A percentile compares a stretch with the other conserved stretches of the same genome.
Evolutionary conservation across 2,329 filamentous ascomycete genomes (phyloP).

Genomic region (Ceratocystis albifundus): DNA sequence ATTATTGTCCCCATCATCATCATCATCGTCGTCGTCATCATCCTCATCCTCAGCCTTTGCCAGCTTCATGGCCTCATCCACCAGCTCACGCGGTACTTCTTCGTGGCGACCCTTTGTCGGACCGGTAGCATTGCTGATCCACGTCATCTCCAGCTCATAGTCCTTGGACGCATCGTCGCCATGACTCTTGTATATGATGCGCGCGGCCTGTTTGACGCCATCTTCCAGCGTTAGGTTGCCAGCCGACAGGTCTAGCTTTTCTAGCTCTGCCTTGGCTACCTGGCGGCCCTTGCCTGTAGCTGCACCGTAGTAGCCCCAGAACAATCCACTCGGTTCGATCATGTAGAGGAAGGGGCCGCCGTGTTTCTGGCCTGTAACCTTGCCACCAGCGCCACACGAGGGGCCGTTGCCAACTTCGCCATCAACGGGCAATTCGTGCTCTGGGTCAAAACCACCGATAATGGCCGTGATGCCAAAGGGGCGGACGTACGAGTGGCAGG

Average conservation of each 20-base stretch:
- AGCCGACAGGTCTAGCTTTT: slow-evolving; percentile 83
- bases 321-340: slow-evolving; percentile 93
- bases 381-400: slow-evolving; percentile 68
- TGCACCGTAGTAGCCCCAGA: slow-evolving; percentile 98
- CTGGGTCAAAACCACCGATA: slow-evolving; percentile 83
- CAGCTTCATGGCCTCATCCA: slow-evolving; percentile 83
- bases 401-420: slow-evolving; percentile 81
- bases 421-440: slow-evolving; percentile 73
- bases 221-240: slow-evolving; percentile 68
- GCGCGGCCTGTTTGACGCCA: slow-evolving; percentile 88
- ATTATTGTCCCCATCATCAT: slow-evolving; percentile 51
- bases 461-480: slow-evolving; percentile 96
- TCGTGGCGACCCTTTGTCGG: slow-evolving; percentile 87
- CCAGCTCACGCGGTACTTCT: slow-evolving; percentile 81
- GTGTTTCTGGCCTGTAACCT: slow-evolving; percentile 59
- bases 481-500: slow-evolving; percentile 89
- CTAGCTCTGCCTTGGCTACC: slow-evolving; percentile 92
- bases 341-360: slow-evolving; percentile 94
- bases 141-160: slow-evolving; percentile 98
- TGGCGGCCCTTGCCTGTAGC: slow-evolving; percentile 95
- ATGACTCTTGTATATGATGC: slow-evolving; percentile 94
- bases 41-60: slow-evolving; percentile 83
- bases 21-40: slow-evolving; percentile 30
- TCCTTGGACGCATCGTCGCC: slow-evolving; percentile 99
- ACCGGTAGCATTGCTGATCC: slow-evolving; percentile 76